Evolutionary conservation across 2,329 filamentous ascomycete genomes (phyloP), one percentile per base, ranked within the genome.

Genomic region (Diaporthe amygdali): DNA sequence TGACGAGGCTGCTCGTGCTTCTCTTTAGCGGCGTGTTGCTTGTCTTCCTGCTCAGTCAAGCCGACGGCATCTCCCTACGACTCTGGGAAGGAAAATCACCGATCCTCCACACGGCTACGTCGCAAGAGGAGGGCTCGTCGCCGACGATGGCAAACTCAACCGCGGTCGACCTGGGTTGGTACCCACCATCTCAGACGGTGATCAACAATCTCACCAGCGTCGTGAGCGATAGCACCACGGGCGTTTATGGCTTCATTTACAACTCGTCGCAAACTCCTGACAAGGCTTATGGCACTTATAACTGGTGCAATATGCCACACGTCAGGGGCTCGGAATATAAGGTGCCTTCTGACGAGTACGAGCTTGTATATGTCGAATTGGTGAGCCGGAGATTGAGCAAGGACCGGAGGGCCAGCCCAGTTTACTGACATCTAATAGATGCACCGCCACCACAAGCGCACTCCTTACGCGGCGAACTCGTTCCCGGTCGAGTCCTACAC

Each of bases 281-380:
- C 68, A 77, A 81, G 0, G 75, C 84, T 46, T 92, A 93, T 80
- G 89, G 90, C 7, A 86, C 83, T 1, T 95, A 95, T 81, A 94
- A 96, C 79, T 96, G 87, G 87, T 96, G 94, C 81, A 95, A 96
- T 77, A 96, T 96, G 93, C 94, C 94, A 0, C 94, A 96, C 81
- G 92, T 93, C n/a, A 87, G 93, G 39, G 82, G 79, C 27, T 80
- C 81, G 17, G 92, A 94, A 76, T 96, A 96, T 77, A 79, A 85
- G 17, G 85, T 81, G 72, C 83, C 87, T 0, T 76, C 82, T 1
- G 74, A 81, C 0, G 87, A 87, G n/a, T 94, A 89, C 77, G 84
- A 90, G 75, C 82, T 96, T 64, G 82, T 87, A 76, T 96, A 95
- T 78, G 93, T 96, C 9, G 93, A 96, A 81, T 83, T 95, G 76